Percentiles rank a stretch among this genome's conserved stretches.
These are phyloP conservation scores for Stenogyne calaminthoides DNA, from an alignment of 305 asterid genomes.

Conservation along the genomic window DNA sequence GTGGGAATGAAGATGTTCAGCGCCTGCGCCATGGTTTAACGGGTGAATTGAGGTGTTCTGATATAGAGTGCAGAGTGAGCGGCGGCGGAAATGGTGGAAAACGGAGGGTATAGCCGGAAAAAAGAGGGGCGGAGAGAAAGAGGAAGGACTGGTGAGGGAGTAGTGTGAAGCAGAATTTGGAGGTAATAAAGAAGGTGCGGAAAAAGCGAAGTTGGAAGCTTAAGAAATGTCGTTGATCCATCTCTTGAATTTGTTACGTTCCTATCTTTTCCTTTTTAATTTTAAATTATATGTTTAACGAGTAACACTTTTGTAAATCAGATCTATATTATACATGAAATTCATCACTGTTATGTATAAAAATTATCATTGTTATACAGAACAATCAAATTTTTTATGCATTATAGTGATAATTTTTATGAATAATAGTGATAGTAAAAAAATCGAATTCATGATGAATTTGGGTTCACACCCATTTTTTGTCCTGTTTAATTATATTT, in stretches of 20 bases:
- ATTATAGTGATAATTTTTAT: too few species aligned
- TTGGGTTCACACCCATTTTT: too few species aligned
- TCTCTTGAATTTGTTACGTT: neutral
- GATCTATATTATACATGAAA: too few species aligned
- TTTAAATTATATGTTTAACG: too few species aligned
- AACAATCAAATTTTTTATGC: too few species aligned
- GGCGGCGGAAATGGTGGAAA: conserved; percentile 21
- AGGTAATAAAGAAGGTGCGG: conserved; percentile 48
- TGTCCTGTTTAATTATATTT: too few species aligned
- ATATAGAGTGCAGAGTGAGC: conserved; percentile 18
- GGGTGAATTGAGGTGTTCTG: neutral
- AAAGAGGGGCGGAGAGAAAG: neutral
- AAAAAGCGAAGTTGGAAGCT: conserved; percentile 41
- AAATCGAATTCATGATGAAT: too few species aligned
- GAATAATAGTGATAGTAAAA: too few species aligned
- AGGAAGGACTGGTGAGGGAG: neutral
- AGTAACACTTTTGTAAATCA: too few species aligned
- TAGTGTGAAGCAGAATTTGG: neutral
- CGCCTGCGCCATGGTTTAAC: conserved; percentile 58
- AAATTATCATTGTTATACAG: too few species aligned
- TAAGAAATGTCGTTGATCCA: conserved; percentile 34
- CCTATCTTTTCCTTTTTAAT: too few species aligned
- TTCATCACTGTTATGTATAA: too few species aligned
- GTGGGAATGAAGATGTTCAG: conserved; percentile 58
- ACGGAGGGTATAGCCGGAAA: neutral